Percentiles rank a stretch among this genome's conserved stretches.
phyloP scores from a whole-genome alignment of 805 yeast genomes.

The Lipomyces yamadae region DNA sequence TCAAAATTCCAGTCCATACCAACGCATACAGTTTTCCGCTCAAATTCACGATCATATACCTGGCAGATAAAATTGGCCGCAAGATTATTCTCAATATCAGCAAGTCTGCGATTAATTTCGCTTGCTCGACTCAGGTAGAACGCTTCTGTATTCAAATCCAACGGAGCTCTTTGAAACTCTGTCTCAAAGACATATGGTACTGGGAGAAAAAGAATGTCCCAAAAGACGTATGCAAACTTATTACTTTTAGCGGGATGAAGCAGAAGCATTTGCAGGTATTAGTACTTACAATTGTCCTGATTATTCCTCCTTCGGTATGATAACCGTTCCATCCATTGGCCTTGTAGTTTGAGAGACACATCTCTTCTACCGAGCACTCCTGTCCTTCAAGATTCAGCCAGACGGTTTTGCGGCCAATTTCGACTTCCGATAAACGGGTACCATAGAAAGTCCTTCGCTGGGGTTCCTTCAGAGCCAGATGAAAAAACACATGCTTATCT shows the following conservation, averaged over 20 bases:
- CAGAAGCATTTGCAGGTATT: not conserved
- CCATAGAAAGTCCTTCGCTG: conserved; percentile 24
- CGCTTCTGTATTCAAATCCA: conserved; percentile 40
- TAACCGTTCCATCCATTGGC: conserved; percentile 45
- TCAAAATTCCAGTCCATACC: conserved; percentile 45
- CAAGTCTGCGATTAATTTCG: conserved; percentile 40
- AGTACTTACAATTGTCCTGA: conserved; percentile 40
- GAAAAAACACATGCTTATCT: conserved; percentile 25
- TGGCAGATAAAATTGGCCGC: conserved; percentile 9
- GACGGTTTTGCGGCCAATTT: conserved; percentile 23
- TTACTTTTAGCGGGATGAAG: conserved; percentile 10
- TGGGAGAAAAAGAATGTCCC: conserved; percentile 37
- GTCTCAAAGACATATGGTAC: conserved; percentile 43
- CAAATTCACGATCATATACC: conserved; percentile 33
- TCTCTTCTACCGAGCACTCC: conserved; percentile 44
- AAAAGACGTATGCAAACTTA: conserved; percentile 45
- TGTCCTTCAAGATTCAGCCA: conserved; percentile 30
- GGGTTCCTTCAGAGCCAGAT: conserved; percentile 26
- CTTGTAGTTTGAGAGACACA: conserved; percentile 44
- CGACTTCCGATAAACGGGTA: conserved; percentile 20
- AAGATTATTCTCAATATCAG: conserved; percentile 26
- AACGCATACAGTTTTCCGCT: conserved; percentile 39
- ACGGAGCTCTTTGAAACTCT: conserved; percentile 45
- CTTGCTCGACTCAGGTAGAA: conserved; percentile 38
- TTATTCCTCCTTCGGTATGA: conserved; percentile 46